Evolutionary conservation across 2,329 filamentous ascomycete genomes (phyloP), one percentile per base, ranked within the genome.

Genomic region (Trichophyton benhamiae): DNA sequence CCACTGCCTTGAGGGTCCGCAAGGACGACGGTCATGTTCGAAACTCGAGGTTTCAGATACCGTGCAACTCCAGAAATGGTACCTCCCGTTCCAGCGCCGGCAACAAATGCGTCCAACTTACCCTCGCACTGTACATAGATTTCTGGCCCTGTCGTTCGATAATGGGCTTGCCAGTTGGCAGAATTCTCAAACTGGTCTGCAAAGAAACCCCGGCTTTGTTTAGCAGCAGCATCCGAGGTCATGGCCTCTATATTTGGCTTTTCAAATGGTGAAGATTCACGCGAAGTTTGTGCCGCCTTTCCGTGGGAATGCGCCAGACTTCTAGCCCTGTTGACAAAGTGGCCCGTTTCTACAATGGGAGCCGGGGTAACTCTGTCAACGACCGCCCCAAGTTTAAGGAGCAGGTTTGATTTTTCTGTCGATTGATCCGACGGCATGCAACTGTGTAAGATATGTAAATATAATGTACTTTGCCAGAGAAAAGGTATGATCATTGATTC

Each of bases 401-500:
- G 84, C 46, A 99, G 82, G 68, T 92, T 87, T 3, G 88, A 89
- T 75, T 99, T 99, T 74, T 99, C 94, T 61, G 80, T 78, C 61
- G 87, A 85, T 78, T 95, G 88, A 77, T 99, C 94, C 71, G 89
- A 86, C 57, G 94, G 92, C 91, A 99, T 97, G 79, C 90, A 96
- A 66, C 82, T 82, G 58, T 33, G n/a, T 3, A 7, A 3, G n/a
- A 33, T 55, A 13, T 55, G 25, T 55, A 15, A 55, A n/a, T n/a
- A n/a, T 33, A 55, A 6, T 46, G 60, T 60, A 42, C 58, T 52
- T 49, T 55, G 6, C 61, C 57, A 53, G 30, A 44, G 33, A 22
- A 17, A 13, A 27, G 27, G 42, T 22, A 41, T 13, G 38, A 9
- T 38, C 33, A n/a, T 27, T 30, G 20, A 9, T 4, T 15, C 63